Base-by-base conservation (phyloP, 2,329 filamentous ascomycete genomes). In the Verticillium dahliae region DNA sequence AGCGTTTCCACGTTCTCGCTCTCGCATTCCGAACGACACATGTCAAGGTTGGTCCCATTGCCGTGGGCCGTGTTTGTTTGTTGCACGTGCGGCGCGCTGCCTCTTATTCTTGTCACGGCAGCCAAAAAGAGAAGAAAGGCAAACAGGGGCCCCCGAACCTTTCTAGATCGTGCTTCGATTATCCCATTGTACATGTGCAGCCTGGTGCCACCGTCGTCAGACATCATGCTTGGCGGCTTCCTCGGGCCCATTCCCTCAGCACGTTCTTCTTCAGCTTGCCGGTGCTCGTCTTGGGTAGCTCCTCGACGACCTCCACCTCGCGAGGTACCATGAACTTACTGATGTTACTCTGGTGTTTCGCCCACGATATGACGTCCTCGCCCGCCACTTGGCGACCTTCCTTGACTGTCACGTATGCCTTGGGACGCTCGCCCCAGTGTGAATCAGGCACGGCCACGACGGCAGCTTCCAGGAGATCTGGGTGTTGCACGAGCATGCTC, bases 241-340 rank as follows among this genome's bases (percentile, higher is more conserved):
- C 45, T 70, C 85, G 91, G 2, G 90, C 90, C 94, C 93, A 97
- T 67, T 91, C 89, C 63, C 95, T 80, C 61, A 99, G 75, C 6
- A 96, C 85, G 70, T 97, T 98, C 85, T 99, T 99, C 83, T 92
- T 89, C 63, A 98, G 83, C 82, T 99, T 99, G 3, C 95, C 95
- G 0, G 95, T 99, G 74, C 90, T 95, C 34, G 95, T 99, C 84
- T 99, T 99, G 10, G 95, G 95, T 66, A 99, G 79, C 74, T 97
- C 93, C 6, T 78, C 67, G n/a, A 99, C 85, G 54, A 98, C 80
- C 74, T 96, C 91, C 1, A 88, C 84, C 71, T 89, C 86, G 50
- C 82, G 74, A 33, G 86, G 86, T 14, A 90, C 88, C 95, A 98
- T 98, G 72, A 97, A 99, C 66, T 87, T 87, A 76, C 90, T 93